phyloP scores from a whole-genome alignment of 768 basidiomycete genomes.

The Russula sp. region DNA sequence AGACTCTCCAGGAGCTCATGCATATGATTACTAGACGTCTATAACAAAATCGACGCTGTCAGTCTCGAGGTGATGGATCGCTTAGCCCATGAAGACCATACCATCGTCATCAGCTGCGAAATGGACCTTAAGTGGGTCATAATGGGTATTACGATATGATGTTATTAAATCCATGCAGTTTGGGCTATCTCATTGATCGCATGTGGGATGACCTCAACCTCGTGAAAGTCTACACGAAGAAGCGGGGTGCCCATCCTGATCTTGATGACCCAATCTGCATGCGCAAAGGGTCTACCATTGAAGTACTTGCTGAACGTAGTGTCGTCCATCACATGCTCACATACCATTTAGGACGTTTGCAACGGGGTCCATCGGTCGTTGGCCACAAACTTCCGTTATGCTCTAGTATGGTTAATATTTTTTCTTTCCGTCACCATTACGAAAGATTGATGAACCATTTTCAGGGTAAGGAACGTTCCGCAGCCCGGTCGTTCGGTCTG shows the following conservation, averaged over 20 bases:
- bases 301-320: constrained; percentile 47
- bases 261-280: constrained; percentile 87
- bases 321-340: constrained; percentile 8
- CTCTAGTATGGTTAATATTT: constrained; percentile 76
- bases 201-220: constrained; percentile 79
- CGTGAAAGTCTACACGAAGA: constrained; percentile 95
- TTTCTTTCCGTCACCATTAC: neutral
- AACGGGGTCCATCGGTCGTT: constrained; percentile 90
- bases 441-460: neutral
- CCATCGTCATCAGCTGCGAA: constrained; percentile 96
- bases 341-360: constrained; percentile 65
- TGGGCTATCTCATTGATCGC: constrained; percentile 69
- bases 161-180: constrained; percentile 40
- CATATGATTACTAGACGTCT: constrained; percentile 60
- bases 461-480: constrained; percentile 22
- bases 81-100: constrained; percentile 73
- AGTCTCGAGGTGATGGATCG: constrained; percentile 81
- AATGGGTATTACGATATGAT: constrained; percentile 2
- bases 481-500: constrained; percentile 17
- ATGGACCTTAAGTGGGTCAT: constrained; percentile 76
- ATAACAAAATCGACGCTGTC: constrained; percentile 94
- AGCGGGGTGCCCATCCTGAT: constrained; percentile 92
- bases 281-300: constrained; percentile 88
- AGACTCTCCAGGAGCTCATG: constrained; percentile 5
- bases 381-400: constrained; percentile 89